Evolutionary conservation across 192 early-diverging fungal genomes (phyloP).

Genomic region (Cetraspora pellucida): DNA sequence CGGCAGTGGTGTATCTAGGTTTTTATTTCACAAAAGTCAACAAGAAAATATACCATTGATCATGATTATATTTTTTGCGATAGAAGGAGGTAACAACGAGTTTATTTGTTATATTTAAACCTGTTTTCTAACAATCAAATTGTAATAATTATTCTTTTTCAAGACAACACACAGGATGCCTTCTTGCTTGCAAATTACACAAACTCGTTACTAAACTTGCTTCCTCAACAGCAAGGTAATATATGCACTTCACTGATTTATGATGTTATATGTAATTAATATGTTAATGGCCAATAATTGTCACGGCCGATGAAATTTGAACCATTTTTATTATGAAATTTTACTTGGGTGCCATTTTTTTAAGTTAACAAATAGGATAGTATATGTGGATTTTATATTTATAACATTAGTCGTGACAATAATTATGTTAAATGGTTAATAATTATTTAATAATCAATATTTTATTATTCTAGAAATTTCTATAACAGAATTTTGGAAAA

Average conservation of each 20-base stretch:
- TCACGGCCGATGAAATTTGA: no score
- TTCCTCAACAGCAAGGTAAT: slow-evolving; percentile 29
- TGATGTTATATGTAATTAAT: no score
- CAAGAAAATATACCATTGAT: slow-evolving; percentile 43
- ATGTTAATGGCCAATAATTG: no score
- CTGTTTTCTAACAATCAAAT: not conserved
- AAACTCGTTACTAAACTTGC: slow-evolving; percentile 38
- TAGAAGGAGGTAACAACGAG: slow-evolving; percentile 60
- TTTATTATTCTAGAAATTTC: slow-evolving; percentile 15
- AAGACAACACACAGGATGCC: slow-evolving; percentile 70
- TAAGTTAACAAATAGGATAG: not conserved
- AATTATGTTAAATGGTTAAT: not conserved
- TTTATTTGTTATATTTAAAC: not conserved
- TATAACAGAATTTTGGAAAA: slow-evolving; percentile 39
- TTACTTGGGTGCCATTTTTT: no score
- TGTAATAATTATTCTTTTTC: not conserved
- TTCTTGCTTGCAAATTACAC: slow-evolving; percentile 61
- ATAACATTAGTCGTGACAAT: not conserved
- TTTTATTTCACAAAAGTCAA: slow-evolving; percentile 53
- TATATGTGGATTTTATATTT: no score
- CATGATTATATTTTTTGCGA: slow-evolving; percentile 63
- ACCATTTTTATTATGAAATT: no score
- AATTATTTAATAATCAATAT: no score
- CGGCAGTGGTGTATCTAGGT: slow-evolving; percentile 60
- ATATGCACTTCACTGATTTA: not conserved